phyloP scores from a whole-genome alignment of 441 rosid genomes.

The Pelargonium cotyledonis region DNA sequence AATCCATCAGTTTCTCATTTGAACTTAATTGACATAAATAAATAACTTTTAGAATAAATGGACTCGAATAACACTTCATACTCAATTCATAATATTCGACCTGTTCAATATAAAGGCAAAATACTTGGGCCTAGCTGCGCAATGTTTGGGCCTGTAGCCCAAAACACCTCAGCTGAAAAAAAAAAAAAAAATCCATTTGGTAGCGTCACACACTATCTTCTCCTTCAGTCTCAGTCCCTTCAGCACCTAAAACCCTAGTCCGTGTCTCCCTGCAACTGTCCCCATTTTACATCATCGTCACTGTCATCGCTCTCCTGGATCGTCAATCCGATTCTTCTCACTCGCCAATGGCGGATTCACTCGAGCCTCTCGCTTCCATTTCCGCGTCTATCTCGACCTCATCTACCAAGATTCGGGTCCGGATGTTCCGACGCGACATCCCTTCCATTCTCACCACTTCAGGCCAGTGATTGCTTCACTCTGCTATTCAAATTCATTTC shows the following conservation, averaged over 20 bases:
- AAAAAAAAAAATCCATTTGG: neutral
- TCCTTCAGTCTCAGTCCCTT: neutral
- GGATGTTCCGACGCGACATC: constrained; percentile 63
- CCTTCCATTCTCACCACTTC: constrained; percentile 42
- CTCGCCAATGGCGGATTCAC: constrained; percentile 38
- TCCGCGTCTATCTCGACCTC: constrained; percentile 48
- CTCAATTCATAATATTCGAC: too few relatives aligned
- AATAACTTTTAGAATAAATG: too few relatives aligned
- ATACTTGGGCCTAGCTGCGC: neutral
- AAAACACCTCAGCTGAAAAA: neutral
- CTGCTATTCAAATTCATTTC: neutral
- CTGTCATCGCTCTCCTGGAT: constrained; percentile 10
- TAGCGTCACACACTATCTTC: neutral
- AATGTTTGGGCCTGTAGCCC: neutral
- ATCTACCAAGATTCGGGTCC: constrained; percentile 56
- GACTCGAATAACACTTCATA: too few relatives aligned
- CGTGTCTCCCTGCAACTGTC: neutral
- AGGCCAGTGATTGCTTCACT: constrained; percentile 29
- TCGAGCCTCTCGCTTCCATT: constrained; percentile 52
- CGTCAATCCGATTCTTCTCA: constrained; percentile 22
- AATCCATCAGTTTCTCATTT: too few relatives aligned
- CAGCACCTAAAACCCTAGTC: constrained; percentile 3
- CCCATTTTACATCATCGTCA: neutral
- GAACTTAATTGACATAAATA: too few relatives aligned
- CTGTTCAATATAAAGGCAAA: too few relatives aligned